Conservation (phyloP, 2,329 filamentous ascomycete species). For the Colletotrichum cuscutae region DNA sequence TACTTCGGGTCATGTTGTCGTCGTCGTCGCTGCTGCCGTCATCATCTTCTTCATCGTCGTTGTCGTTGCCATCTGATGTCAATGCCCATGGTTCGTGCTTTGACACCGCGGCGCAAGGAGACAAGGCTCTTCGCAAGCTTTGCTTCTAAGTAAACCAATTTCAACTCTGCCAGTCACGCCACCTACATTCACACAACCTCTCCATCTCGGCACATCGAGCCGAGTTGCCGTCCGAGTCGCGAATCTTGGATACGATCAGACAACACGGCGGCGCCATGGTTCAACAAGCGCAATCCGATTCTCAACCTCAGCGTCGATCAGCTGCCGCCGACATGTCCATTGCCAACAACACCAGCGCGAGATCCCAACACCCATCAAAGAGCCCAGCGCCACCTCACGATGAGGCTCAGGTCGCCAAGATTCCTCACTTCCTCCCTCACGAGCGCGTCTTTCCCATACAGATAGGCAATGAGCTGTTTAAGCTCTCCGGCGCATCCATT, state of each 20-base stretch:
- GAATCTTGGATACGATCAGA: neutral
- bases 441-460: slow-evolving; percentile 81
- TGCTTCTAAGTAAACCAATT: neutral
- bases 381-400: slow-evolving; percentile 37
- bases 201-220: slow-evolving; percentile 4
- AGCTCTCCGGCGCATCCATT: slow-evolving; percentile 77
- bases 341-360: slow-evolving; percentile 21
- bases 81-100: slow-evolving; percentile 21
- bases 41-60: neutral
- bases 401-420: slow-evolving; percentile 54
- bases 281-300: neutral
- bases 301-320: neutral
- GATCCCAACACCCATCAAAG: slow-evolving; percentile 18
- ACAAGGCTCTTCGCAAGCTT: slow-evolving; percentile 26
- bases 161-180: neutral
- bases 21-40: neutral
- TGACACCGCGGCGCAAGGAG: slow-evolving; percentile 22
- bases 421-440: slow-evolving; percentile 71
- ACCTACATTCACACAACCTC: neutral
- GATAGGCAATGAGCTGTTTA: slow-evolving; percentile 77
- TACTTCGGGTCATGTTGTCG: neutral
- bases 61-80: neutral
- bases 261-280: neutral
- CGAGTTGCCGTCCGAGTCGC: neutral
- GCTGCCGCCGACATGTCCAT: slow-evolving; percentile 22